phyloP scores from a whole-genome alignment of 768 basidiomycete species.

The Trametes cingulata region DNA sequence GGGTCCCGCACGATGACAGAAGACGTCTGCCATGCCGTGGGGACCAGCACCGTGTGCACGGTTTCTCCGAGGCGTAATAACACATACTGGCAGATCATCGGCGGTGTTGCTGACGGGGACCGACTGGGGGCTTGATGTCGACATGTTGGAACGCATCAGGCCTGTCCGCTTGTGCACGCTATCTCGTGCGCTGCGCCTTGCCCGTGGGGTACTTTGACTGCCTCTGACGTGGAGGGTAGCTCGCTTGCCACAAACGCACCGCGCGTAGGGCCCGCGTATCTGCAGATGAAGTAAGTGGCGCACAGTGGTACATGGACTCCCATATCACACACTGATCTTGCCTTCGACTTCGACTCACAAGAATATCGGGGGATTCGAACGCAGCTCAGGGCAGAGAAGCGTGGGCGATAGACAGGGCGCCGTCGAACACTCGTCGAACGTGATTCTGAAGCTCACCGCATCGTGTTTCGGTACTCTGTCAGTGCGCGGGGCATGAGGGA shows the following conservation, averaged over 20 bases:
- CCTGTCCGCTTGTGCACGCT: too few species aligned
- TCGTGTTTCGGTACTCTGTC: neutral
- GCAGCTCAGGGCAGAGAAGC: conserved; percentile 13
- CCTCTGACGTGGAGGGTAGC: neutral
- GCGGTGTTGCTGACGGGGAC: too few species aligned
- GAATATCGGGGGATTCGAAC: neutral
- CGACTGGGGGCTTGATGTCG: too few species aligned
- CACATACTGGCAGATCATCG: too few species aligned
- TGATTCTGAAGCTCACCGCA: neutral
- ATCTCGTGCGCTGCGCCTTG: too few species aligned
- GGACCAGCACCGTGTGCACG: neutral
- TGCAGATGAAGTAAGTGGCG: neutral
- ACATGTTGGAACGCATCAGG: too few species aligned
- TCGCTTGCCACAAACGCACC: neutral
- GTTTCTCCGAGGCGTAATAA: too few species aligned
- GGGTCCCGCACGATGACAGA: too few species aligned
- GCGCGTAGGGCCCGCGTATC: neutral
- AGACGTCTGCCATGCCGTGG: too few species aligned
- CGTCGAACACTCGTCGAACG: neutral
- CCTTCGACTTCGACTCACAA: neutral
- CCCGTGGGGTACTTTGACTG: neutral
- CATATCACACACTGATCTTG: neutral
- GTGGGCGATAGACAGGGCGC: neutral
- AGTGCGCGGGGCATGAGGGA: neutral
- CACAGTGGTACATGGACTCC: neutral